A percentile compares a stretch with the other conserved stretches of the same genome.
These are phyloP conservation scores for Trichophyton rubrum DNA, from an alignment of 2,329 filamentous ascomycete species.

Conservation along the genomic window DNA sequence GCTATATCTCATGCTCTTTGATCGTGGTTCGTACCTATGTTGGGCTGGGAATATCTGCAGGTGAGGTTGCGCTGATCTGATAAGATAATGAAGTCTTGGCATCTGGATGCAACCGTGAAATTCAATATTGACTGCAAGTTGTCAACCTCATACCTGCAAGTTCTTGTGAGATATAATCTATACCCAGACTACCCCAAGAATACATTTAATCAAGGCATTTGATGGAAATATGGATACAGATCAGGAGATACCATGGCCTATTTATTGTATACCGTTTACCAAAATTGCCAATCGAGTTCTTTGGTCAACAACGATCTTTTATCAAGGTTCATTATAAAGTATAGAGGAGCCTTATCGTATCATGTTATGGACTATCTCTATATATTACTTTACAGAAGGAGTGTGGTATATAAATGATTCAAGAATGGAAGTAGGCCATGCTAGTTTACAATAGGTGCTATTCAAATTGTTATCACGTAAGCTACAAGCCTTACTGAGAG, in stretches of 20 bases:
- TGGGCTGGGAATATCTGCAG: background rate
- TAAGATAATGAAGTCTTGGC: conserved; percentile 1
- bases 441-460: background rate
- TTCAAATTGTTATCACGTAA: background rate
- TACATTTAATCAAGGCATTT: background rate
- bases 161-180: background rate
- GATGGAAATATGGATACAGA: background rate
- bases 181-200: background rate
- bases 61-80: background rate
- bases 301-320: too few relatives aligned
- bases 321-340: too few relatives aligned
- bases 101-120: background rate
- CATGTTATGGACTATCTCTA: too few relatives aligned
- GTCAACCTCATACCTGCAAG: background rate
- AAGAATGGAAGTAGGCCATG: too few relatives aligned
- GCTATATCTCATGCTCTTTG: background rate
- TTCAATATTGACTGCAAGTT: background rate
- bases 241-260: background rate
- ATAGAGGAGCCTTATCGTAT: too few relatives aligned
- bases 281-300: too few relatives aligned
- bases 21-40: background rate
- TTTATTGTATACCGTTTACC: too few relatives aligned
- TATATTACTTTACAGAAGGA: too few relatives aligned
- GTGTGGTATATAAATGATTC: too few relatives aligned
- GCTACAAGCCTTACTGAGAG: background rate